A percentile compares a stretch with the other conserved stretches of the same genome.
phyloP scores from a whole-genome alignment of 169 alveolate genomes.

The Plasmodium berghei region DNA sequence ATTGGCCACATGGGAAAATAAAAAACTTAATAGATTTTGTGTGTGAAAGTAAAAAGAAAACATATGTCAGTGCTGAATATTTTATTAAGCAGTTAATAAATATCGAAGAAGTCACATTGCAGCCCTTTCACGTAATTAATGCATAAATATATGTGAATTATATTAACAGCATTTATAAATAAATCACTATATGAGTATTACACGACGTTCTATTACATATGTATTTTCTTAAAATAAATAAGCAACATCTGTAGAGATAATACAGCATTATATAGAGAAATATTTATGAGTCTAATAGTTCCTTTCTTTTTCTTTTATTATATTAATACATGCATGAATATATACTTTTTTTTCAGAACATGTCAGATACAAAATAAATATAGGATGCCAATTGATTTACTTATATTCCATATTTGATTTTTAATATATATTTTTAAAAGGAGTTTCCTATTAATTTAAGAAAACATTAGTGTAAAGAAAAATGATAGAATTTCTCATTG shows the following conservation, averaged over 20 bases:
- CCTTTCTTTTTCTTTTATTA: constrained; percentile 2
- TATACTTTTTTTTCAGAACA: constrained; percentile 22
- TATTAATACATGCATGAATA: no score
- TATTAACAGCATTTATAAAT: neutral
- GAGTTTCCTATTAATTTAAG: neutral
- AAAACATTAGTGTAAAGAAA: neutral
- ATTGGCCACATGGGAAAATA: constrained; percentile 76
- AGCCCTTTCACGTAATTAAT: constrained; percentile 57
- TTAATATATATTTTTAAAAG: constrained; percentile 23
- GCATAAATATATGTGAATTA: neutral
- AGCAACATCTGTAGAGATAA: neutral
- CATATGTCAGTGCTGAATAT: constrained; percentile 76
- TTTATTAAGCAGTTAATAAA: constrained; percentile 72
- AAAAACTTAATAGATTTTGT: constrained; percentile 71
- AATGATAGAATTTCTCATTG: constrained; percentile 2
- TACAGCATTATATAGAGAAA: neutral
- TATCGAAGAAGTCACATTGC: constrained; percentile 75
- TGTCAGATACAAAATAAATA: constrained; percentile 53
- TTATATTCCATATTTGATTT: constrained; percentile 2
- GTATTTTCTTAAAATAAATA: no score
- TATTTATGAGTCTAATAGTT: neutral
- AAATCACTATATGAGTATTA: no score
- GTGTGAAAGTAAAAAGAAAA: constrained; percentile 72
- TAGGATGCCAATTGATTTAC: neutral
- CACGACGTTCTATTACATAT: no score